Conservation (phyloP, 1,284 basidiomycete species). For the Ganoderma boninense region DNA sequence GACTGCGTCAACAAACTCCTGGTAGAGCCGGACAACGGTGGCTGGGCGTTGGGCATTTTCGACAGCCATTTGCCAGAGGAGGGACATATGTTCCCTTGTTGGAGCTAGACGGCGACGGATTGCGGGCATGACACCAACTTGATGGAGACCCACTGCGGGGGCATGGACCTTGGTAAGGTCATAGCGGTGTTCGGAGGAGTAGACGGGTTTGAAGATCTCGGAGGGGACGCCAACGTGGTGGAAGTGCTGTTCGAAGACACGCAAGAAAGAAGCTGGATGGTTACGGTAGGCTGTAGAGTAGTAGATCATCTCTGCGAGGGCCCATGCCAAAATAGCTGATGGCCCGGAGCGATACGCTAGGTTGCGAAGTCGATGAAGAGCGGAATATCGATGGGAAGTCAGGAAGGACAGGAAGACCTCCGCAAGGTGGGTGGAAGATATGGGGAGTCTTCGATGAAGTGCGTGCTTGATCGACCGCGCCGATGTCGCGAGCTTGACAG, state of each 20-base stretch:
- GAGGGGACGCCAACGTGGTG: conserved; percentile 45
- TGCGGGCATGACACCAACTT: neutral
- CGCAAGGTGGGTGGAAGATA: conserved; percentile 7
- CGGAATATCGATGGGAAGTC: conserved; percentile 4
- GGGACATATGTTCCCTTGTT: conserved; percentile 42
- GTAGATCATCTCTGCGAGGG: conserved; percentile 48
- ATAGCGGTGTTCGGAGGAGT: neutral
- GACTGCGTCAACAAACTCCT: conserved; percentile 32
- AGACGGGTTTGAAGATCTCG: conserved; percentile 7
- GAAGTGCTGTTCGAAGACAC: conserved; percentile 44
- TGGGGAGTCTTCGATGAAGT: neutral
- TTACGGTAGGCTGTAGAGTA: conserved; percentile 35
- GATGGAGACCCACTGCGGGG: neutral
- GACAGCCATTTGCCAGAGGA: conserved; percentile 48
- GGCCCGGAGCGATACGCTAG: conserved; percentile 28
- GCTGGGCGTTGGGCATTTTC: conserved; percentile 17
- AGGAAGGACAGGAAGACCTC: conserved; percentile 8
- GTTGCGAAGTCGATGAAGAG: conserved; percentile 31
- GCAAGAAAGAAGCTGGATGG: conserved; percentile 13
- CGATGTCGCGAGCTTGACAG: neutral
- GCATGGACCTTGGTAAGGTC: neutral
- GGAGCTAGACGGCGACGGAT: conserved; percentile 41
- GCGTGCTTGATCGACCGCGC: conserved; percentile 12
- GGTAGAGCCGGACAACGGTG: conserved; percentile 41
- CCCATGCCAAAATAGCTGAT: conserved; percentile 40